Conservation (phyloP, 2,329 filamentous ascomycete genomes). For the Colletotrichum lindemuthianum region DNA sequence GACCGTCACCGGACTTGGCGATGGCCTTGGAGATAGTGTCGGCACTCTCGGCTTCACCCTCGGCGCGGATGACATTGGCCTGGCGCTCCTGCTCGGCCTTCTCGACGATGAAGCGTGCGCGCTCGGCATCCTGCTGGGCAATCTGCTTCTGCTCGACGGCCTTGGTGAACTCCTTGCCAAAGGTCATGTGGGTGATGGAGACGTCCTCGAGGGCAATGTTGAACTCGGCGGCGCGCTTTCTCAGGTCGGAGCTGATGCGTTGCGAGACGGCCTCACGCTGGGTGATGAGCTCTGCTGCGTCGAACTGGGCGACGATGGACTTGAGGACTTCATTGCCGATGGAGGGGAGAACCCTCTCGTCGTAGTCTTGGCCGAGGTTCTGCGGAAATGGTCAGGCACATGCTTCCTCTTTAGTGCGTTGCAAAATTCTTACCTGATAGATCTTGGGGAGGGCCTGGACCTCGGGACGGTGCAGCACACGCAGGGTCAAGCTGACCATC, state of each 20-base stretch:
- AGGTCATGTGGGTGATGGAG: conserved; percentile 99
- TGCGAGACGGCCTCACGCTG: conserved; percentile 97
- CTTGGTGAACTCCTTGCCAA: conserved; percentile 98
- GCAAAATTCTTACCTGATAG: conserved; percentile 80
- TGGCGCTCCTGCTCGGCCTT: conserved; percentile 98
- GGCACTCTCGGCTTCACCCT: conserved; percentile 96
- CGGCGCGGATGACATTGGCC: conserved; percentile 96
- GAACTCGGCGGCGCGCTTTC: conserved; percentile 94
- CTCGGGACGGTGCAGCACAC: conserved; percentile 93
- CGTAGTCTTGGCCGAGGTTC: conserved; percentile 98
- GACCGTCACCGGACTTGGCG: conserved; percentile 89
- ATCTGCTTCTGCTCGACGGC: conserved; percentile 99
- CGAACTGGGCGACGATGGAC: conserved; percentile 98
- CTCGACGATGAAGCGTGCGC: conserved; percentile 97
- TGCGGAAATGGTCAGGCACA: conserved; percentile 49
- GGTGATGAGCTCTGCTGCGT: conserved; percentile 97
- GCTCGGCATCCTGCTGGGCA: conserved; percentile 97
- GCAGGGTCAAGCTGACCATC: conserved; percentile 98
- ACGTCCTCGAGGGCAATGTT: conserved; percentile 99
- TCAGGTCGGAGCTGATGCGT: conserved; percentile 90
- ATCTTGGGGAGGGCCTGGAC: conserved; percentile 95
- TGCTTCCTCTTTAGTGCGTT: background rate
- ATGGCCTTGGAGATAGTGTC: conserved; percentile 96
- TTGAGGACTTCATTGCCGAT: conserved; percentile 99
- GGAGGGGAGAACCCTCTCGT: conserved; percentile 96